Base-by-base conservation (phyloP, 2,329 filamentous ascomycete species). In the Stemphylium beticola region DNA sequence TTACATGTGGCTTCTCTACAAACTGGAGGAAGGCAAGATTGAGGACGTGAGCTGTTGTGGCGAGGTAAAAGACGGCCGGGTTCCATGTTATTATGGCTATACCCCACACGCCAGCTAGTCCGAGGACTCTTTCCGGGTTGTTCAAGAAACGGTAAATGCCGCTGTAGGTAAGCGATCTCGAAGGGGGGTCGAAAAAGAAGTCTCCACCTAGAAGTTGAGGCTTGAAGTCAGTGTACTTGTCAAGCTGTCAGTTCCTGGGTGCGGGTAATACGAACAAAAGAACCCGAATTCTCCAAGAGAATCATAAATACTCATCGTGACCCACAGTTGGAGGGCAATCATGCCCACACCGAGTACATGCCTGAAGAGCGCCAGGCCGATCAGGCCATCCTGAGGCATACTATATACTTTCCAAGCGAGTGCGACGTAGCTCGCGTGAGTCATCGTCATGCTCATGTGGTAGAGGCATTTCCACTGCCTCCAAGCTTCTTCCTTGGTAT, bases 61-160 rank as follows among this genome's bases (percentile, higher is more conserved):
- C 93, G 63, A 98, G 83, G 71, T 92, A 85, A 73, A 96, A 96
- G 61, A 99, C 89, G 4, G 90, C 82, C 47, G 87, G 85, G 74
- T 91, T 97, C 83, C 91, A 93, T 0, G 93, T 96, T 68, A 99
- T 96, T 43, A 98, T 84, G 6, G 93, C 93, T 24, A 92, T 87
- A 47, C 95, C 95, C 93, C 93, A 99, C 6, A 97, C 83, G n/a
- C 93, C 95, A 15, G 93, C 93, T 4, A 96, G 87, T 24, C 95
- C 95, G 61, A 99, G 88, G 34, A 98, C 88, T 52, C 93, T 89
- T 76, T 99, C 95, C 0, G 95, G 95, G 70, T 98, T 99, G 79
- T 99, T 99, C 63, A 99, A 82, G 78, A 96, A 99, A 42, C 95
- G 92, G 76, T 99, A 99, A 68, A 99, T 99, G 58, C 93, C 96